Base-by-base conservation (phyloP, 495 filamentous ascomycete genomes). In the Pyronema domesticum region DNA sequence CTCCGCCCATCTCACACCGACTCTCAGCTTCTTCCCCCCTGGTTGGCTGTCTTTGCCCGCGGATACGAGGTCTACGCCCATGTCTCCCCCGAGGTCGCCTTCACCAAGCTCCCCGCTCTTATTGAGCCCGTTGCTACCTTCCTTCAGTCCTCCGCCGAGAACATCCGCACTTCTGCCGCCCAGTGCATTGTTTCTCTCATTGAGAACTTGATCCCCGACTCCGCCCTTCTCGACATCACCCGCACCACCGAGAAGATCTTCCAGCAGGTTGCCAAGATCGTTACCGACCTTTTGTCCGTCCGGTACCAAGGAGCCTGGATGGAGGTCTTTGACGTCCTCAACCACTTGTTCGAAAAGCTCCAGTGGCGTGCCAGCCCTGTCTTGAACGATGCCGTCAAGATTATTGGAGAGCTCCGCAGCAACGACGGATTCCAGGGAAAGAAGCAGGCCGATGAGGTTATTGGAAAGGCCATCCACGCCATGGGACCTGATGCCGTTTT, bases 291-390 rank as follows among this genome's bases (percentile, higher is more conserved):
- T 23, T 73, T 98, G 13, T 87, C 78, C 50, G 79, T 95, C 10
- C 89, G 88, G 62, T 96, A 86, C 64, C 91, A 96, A 66, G 77
- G 80, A 14, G 91, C 93, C 0, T 98, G 91, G 93, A 79, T 82
- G 70, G 89, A 96, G 64, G 84, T 93, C 7, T 95, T 96, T 70
- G 86, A 82, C 59, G 82, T 96, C 8, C 74, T 93, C 49, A 80
- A 78, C n/a, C 82, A 83, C 33, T 80, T 89, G 66, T 91, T 96
- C 57, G 83, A 91, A 53, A 75, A 79, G n/a, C 76, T 93, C 54
- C 77, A 80, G 59, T 95, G 87, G 88, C 79, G 80, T 40, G 81
- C 87, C 5, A 72, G 76, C 51, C 86, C 87, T 6, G 80, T 87
- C 59, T 72, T 95, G 42, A 70, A 75, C 17, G 78, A 80, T 30